A percentile compares a stretch with the other conserved stretches of the same genome.
Conservation (phyloP, 306 rosid genomes). For the Neltuma alba region DNA sequence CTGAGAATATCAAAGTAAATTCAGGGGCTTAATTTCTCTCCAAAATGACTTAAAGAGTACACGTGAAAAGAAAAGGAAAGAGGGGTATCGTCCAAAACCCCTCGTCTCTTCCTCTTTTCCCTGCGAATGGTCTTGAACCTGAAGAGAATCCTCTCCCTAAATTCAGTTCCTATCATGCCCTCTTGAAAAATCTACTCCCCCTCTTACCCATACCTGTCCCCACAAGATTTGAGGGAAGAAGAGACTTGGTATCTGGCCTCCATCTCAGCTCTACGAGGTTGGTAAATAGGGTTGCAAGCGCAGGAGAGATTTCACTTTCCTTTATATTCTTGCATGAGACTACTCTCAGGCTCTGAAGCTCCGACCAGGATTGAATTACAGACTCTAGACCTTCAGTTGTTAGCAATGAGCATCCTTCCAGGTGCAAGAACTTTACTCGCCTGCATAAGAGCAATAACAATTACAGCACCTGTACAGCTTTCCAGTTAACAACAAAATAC, state of each 20-base stretch:
- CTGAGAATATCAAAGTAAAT: background rate
- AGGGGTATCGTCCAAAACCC: background rate
- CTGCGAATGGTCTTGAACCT: background rate
- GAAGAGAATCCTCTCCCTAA: background rate
- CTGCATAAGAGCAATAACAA: conserved; percentile 44
- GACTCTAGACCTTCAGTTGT: conserved; percentile 80
- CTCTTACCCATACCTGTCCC: conserved; percentile 78
- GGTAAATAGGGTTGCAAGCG: conserved; percentile 71
- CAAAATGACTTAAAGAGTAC: background rate
- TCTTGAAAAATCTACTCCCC: conserved; percentile 86
- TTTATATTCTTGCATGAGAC: conserved; percentile 84
- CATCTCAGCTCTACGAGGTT: conserved; percentile 78
- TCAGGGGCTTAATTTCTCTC: background rate
- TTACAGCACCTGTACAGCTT: conserved; percentile 1
- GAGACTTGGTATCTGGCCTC: conserved; percentile 90
- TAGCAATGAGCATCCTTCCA: conserved; percentile 88
- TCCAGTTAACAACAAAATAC: background rate
- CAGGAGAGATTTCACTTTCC: conserved; percentile 69
- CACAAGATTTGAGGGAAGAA: conserved; percentile 57
- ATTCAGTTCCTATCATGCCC: conserved; percentile 44
- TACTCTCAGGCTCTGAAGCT: conserved; percentile 78
- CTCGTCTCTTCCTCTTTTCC: background rate
- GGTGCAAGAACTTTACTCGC: conserved; percentile 64
- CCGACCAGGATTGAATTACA: conserved; percentile 75
- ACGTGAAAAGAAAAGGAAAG: background rate